Evolutionary conservation across 2,329 filamentous ascomycete species (phyloP).

Genomic region (Malbranchea cinnamomea): DNA sequence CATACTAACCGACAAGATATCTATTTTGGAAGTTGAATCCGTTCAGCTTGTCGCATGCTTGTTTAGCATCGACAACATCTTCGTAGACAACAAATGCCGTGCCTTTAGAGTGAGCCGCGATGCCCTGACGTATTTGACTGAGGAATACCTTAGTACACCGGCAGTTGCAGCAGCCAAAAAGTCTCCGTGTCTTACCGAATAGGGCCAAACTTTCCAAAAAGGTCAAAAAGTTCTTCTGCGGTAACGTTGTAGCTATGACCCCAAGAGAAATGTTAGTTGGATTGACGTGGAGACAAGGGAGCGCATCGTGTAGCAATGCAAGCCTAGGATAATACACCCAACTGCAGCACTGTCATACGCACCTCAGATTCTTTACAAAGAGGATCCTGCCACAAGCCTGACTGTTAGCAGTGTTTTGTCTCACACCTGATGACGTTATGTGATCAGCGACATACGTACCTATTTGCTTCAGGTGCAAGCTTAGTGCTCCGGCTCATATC

Average conservation of each 20-base stretch:
- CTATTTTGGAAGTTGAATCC: conserved; percentile 99
- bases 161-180: conserved; percentile 10
- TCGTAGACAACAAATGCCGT: conserved; percentile 99
- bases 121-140: conserved; percentile 98
- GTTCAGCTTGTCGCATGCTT: conserved; percentile 98
- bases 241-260: conserved; percentile 99
- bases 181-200: conserved; percentile 54
- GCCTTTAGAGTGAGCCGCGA: conserved; percentile 92
- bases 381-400: too few relatives aligned
- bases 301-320: conserved; percentile 3
- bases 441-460: conserved; percentile 43
- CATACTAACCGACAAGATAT: conserved; percentile 80
- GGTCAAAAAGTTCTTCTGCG: conserved; percentile 92
- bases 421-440: too few relatives aligned
- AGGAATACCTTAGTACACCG: too few relatives aligned
- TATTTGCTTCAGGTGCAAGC: conserved; percentile 98
- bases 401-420: too few relatives aligned
- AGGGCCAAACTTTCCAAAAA: conserved; percentile 94
- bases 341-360: conserved; percentile 24
- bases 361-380: conserved; percentile 99
- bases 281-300: conserved; percentile 3
- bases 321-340: conserved; percentile 5
- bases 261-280: conserved; percentile 1
- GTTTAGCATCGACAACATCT: conserved; percentile 97
- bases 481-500: conserved; percentile 94